Evolutionary conservation across 805 yeast species (phyloP), one percentile per base, ranked within the genome.

Genomic region (Candida multigemmis): DNA sequence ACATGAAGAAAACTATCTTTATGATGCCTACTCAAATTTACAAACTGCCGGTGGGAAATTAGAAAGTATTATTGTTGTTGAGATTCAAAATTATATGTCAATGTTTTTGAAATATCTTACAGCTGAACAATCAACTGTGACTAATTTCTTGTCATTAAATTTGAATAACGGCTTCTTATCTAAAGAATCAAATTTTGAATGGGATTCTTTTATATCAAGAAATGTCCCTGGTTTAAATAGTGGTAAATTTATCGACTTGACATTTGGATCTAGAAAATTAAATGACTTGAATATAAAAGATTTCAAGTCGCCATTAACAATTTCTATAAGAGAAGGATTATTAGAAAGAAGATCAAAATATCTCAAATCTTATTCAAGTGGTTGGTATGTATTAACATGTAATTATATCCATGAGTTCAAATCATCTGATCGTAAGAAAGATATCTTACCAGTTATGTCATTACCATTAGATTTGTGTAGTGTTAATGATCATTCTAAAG

Each of bases 321-420:
- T 52, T 7, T 45, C 62, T 3, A 67, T 87, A 20, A 71, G 84
- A 28, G 71, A 85, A 8, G 96, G 96, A 3, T 71, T 65, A 37
- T 63, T 89, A 36, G 97, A 91, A 52, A 71, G 96, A 51, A 70
- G 94, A 43, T 83, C 96, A 5, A 89, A 89, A 62, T 87, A 74
- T 50, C 64, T 91, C 38, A 87, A 87, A 60, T 79, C 89, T n/a
- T 91, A 86, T 53, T 74, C 94, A 4, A 70, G 76, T 36, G 94
- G 91, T 3, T 91, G 81, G 75, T 91, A 85, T 48, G 95, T 89
- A 12, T 62, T 89, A 39, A 86, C 98, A 3, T 81, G 96, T 31
- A 76, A 77, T 31, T 86, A 74, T 44, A 59, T 89, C 30, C 97
- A 91, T 50, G 98, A 89, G 56, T 83, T 89, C 57, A 87, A 86